Conservation (phyloP, 1,284 basidiomycete species). For the Boletus mariae region DNA sequence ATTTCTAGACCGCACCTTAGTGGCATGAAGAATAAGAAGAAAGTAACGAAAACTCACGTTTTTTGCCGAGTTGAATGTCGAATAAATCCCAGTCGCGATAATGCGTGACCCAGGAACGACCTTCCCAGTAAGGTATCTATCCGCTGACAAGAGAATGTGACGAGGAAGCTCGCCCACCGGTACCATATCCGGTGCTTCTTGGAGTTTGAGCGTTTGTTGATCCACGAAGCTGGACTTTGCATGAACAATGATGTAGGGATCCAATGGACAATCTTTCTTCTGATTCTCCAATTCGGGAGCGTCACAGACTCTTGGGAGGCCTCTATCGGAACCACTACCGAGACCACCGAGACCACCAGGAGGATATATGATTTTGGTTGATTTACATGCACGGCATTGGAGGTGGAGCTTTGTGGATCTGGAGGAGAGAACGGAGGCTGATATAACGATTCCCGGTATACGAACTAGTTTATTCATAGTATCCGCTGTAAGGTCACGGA, state of each 20-base stretch:
- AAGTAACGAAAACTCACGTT: conserved; percentile 48
- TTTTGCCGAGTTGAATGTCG: conserved; percentile 88
- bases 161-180: conserved; percentile 97
- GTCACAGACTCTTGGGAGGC: conserved; percentile 83
- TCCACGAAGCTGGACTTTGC: conserved; percentile 94
- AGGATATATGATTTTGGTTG: conserved; percentile 79
- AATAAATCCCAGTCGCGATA: conserved; percentile 95
- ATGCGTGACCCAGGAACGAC: conserved; percentile 95
- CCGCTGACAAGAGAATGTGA: conserved; percentile 91
- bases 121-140: conserved; percentile 85
- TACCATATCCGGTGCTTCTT: conserved; percentile 99
- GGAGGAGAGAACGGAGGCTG: conserved; percentile 90
- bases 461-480: conserved; percentile 96
- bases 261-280: conserved; percentile 90
- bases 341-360: conserved; percentile 84
- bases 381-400: conserved; percentile 89
- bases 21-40: not conserved
- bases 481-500: conserved; percentile 89
- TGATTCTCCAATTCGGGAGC: conserved; percentile 71
- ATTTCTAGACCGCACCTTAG: conserved; percentile 52
- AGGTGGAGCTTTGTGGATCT: conserved; percentile 90
- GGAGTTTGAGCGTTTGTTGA: conserved; percentile 94
- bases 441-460: conserved; percentile 97
- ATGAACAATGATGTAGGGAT: conserved; percentile 96
- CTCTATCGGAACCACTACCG: conserved; percentile 74